These are phyloP conservation scores for Ascochyta pisi DNA, from an alignment of 2,329 filamentous ascomycete genomes.

Conservation along the genomic window DNA sequence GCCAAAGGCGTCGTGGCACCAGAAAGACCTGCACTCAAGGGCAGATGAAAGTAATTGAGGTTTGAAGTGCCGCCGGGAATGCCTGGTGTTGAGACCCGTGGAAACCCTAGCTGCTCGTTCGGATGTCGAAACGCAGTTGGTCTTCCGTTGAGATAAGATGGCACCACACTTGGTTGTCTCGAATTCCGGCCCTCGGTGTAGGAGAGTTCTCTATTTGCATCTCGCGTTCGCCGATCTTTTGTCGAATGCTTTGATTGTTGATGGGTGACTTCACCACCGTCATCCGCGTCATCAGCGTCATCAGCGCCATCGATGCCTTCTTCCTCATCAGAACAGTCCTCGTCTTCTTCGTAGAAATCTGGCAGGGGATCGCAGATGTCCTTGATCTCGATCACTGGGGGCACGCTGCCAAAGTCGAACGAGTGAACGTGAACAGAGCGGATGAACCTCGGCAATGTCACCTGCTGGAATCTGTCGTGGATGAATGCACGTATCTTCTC, in stretches of 20 bases:
- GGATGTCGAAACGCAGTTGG: constrained; percentile 40
- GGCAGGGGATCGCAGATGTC: constrained; percentile 95
- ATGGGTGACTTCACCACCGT: constrained; percentile 28
- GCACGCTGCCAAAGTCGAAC: constrained; percentile 86
- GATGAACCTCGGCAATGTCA: constrained; percentile 92
- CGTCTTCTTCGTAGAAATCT: constrained; percentile 91
- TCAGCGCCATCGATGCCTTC: constrained; percentile 50
- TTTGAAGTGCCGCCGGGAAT: constrained; percentile 75
- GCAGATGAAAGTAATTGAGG: constrained; percentile 82
- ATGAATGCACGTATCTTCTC: constrained; percentile 90
- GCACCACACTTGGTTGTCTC: constrained; percentile 29
- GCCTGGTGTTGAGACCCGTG: constrained; percentile 63
- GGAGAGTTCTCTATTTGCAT: constrained; percentile 27
- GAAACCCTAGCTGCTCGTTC: constrained; percentile 46
- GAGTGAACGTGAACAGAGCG: constrained; percentile 93
- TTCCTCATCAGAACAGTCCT: constrained; percentile 67
- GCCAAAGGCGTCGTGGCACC: constrained; percentile 81
- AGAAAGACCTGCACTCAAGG: constrained; percentile 73
- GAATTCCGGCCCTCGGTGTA: constrained; percentile 25
- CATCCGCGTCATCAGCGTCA: constrained; percentile 18
- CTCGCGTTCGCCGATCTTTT: constrained; percentile 39
- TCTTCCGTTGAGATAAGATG: constrained; percentile 36
- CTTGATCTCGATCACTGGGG: constrained; percentile 88
- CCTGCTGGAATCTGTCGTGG: constrained; percentile 92
- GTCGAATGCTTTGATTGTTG: constrained; percentile 42